phyloP scores from a whole-genome alignment of 805 yeast genomes.

The Kurtzmaniella cleridarum region DNA sequence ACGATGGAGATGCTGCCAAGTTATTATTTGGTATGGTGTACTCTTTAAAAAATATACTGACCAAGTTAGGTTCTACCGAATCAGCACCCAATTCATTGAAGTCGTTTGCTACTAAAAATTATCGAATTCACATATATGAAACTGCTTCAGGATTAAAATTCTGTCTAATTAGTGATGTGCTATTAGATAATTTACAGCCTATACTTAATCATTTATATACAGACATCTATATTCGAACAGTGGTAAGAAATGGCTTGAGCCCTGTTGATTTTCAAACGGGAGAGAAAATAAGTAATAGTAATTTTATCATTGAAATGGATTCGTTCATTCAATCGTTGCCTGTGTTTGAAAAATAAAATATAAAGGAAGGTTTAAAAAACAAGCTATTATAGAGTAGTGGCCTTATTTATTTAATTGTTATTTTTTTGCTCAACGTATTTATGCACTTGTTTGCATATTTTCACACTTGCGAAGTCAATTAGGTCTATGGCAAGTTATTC shows the following conservation, averaged over 20 bases:
- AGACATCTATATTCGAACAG: constrained; percentile 50
- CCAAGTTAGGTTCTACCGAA: constrained; percentile 33
- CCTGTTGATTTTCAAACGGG: constrained; percentile 55
- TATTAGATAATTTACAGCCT: constrained; percentile 48
- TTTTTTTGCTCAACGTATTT: no score
- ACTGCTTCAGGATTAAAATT: constrained; percentile 76
- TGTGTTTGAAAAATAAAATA: constrained; percentile 7
- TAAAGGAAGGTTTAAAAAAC: neutral
- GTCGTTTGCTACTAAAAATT: constrained; percentile 66
- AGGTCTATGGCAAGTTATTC: no score
- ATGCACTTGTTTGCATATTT: no score
- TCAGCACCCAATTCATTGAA: constrained; percentile 30
- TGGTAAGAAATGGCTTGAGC: constrained; percentile 50
- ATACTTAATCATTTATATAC: constrained; percentile 57
- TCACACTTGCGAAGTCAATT: no score
- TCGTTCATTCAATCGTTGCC: constrained; percentile 30
- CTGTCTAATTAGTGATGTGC: constrained; percentile 65
- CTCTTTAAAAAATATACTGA: constrained; percentile 71
- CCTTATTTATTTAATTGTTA: no score
- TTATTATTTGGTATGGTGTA: constrained; percentile 80
- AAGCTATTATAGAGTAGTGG: no score
- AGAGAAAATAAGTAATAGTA: constrained; percentile 48
- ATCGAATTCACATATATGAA: constrained; percentile 75
- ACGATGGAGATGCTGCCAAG: constrained; percentile 68
- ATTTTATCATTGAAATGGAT: constrained; percentile 55